Percentiles rank a stretch among this genome's conserved stretches.
Conservation (phyloP, 1,284 basidiomycete genomes). For the Agroathelia rolfsii region DNA sequence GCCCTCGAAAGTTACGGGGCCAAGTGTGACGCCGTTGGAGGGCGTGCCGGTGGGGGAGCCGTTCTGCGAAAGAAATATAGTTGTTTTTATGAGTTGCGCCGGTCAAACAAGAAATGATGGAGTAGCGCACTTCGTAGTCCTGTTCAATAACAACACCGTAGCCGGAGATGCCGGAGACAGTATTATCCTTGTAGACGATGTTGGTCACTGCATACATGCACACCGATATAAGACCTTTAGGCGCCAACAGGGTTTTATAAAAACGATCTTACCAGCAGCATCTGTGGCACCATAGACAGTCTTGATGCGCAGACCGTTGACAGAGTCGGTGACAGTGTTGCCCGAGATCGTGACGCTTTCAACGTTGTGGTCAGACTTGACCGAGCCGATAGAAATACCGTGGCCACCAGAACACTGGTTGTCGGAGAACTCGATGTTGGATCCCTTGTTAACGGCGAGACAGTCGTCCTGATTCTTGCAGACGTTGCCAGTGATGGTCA, state of each 20-base stretch:
- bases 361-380: conserved; percentile 35
- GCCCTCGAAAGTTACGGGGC: conserved; percentile 2
- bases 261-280: not conserved
- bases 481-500: conserved; percentile 32
- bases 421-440: conserved; percentile 41
- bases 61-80: conserved; percentile 3
- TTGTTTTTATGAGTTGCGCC: too few relatives aligned
- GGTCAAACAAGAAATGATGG: too few relatives aligned
- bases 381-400: conserved; percentile 53
- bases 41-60: conserved; percentile 4
- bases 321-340: conserved; percentile 25
- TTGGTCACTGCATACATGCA: not conserved
- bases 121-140: conserved; percentile 13
- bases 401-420: conserved; percentile 50
- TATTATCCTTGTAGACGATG: conserved; percentile 1
- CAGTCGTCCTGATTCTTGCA: conserved; percentile 45
- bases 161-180: conserved; percentile 58
- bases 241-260: not conserved
- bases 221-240: not conserved
- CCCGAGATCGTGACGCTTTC: conserved; percentile 33
- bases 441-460: conserved; percentile 48
- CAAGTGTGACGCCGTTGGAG: conserved; percentile 2
- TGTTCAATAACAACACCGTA: conserved; percentile 72
- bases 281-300: conserved; percentile 3
- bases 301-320: conserved; percentile 2